Evolutionary conservation across 345 rosid species (phyloP).

Genomic region (Ceriops zippeliana): DNA sequence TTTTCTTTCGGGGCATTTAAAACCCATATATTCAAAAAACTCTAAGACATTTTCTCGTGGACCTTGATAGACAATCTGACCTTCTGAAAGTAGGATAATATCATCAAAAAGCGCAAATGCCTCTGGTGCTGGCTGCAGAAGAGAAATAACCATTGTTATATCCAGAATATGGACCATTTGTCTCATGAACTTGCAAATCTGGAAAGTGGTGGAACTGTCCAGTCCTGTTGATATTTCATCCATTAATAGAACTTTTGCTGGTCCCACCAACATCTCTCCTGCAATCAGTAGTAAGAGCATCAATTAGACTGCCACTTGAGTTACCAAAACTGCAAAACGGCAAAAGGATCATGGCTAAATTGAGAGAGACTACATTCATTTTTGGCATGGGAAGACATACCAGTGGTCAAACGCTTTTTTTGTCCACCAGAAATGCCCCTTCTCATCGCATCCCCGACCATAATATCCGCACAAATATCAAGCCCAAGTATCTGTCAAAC

Average conservation of each 20-base stretch:
- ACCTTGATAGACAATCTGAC: constrained; percentile 48
- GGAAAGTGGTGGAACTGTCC: constrained; percentile 76
- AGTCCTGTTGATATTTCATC: constrained; percentile 94
- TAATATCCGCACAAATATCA: constrained; percentile 42
- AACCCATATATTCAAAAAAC: constrained; percentile 43
- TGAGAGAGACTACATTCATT: too few species aligned
- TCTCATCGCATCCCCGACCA: constrained; percentile 45
- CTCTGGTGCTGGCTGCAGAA: constrained; percentile 52
- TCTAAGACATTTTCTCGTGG: constrained; percentile 38
- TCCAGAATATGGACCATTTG: constrained; percentile 51
- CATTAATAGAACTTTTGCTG: constrained; percentile 83
- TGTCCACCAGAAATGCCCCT: constrained; percentile 53
- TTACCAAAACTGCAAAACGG: background rate
- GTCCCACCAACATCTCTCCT: constrained; percentile 97
- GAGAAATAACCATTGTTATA: constrained; percentile 45
- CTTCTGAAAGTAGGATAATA: constrained; percentile 41
- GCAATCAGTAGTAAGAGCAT: constrained; percentile 24
- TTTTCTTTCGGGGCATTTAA: constrained; percentile 49
- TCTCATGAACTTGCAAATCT: constrained; percentile 41
- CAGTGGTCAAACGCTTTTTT: constrained; percentile 52
- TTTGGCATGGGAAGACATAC: constrained; percentile 14
- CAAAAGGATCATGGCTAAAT: too few species aligned
- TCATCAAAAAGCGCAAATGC: constrained; percentile 47
- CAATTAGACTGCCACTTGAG: background rate
- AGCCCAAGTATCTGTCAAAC: constrained; percentile 42